Evolutionary conservation across 805 yeast species (phyloP), one percentile per base, ranked within the genome.

Genomic region (Yarrowia sp.): DNA sequence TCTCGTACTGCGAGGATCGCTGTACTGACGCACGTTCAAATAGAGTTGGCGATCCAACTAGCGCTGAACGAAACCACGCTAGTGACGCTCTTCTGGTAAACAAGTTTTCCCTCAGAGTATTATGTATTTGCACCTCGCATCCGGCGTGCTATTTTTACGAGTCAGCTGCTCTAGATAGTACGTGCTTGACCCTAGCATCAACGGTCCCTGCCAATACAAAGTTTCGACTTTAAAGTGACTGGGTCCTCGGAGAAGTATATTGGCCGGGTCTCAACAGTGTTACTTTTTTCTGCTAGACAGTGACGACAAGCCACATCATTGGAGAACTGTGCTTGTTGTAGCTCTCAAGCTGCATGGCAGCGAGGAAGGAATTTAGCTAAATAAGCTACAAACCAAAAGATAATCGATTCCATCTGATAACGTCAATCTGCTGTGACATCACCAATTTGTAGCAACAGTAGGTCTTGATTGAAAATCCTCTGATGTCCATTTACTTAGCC

Each of bases 361-460:
- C 42, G 42, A 36, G 17, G 19, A 34, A 19, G 13, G 5, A 9
- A 13, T 4, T 14, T 4, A 10, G 61, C 15, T 9, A 24, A 55
- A 55, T 39, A 55, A 55, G 15, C 20, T 55, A 55, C 46, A 55
- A 39, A 55, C 61, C 61, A 39, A 53, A 38, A 55, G 46, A 55
- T 40, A n/a, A 55, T 39, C 61, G 20, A 24, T 24, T 24, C 6
- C 46, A 55, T 55, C 61, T 39, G 61, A 55, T 55, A 55, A 55
- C 38, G 19, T 19, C 19, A 8, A 43, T 19, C 47, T 10, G 15
- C 7, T 19, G 30, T 44, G 30, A 10, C 20, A 3, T 1, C n/a
- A 44, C 12, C 6, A 10, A 5, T 10, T 17, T 8, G 30, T 5
- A 24, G 30, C 6, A 24, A 24, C 30, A 24, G 30, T 24, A 24